A percentile compares a stretch with the other conserved stretches of the same genome.
Conservation (phyloP, 352 stramenopile genomes). For the Stephanocyclus meneghinianus region DNA sequence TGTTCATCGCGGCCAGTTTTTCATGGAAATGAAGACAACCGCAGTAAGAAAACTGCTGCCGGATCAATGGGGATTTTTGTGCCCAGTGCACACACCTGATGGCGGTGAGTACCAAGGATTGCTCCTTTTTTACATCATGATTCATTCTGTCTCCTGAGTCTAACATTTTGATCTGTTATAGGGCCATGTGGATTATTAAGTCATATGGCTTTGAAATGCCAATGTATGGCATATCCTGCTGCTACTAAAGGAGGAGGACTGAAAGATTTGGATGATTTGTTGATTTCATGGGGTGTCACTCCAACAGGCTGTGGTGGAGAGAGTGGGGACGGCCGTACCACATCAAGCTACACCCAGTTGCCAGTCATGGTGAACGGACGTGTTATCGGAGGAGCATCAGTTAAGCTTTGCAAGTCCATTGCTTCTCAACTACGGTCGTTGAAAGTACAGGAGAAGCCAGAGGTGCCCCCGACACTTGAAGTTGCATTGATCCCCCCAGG, state of each 20-base stretch:
- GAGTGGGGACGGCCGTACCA: slow-evolving; percentile 67
- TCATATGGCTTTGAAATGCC: slow-evolving; percentile 92
- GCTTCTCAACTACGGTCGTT: slow-evolving; percentile 72
- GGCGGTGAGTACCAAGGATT: slow-evolving; percentile 61
- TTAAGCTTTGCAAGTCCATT: slow-evolving; percentile 87
- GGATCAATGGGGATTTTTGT: slow-evolving; percentile 99
- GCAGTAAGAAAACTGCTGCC: slow-evolving; percentile 96
- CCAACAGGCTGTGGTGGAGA: slow-evolving; percentile 69
- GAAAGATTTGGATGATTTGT: slow-evolving; percentile 69
- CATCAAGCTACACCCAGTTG: slow-evolving; percentile 86
- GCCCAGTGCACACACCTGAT: slow-evolving; percentile 99
- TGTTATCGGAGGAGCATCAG: slow-evolving; percentile 89
- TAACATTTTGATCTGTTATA: not conserved
- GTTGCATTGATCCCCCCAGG: slow-evolving; percentile 79
- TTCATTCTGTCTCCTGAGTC: not conserved
- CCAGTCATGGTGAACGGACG: slow-evolving; percentile 96
- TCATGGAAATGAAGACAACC: slow-evolving; percentile 99
- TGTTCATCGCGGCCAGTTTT: slow-evolving; percentile 97
- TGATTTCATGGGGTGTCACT: slow-evolving; percentile 80
- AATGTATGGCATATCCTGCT: slow-evolving; percentile 64
- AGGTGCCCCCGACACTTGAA: slow-evolving; percentile 82
- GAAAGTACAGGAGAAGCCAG: slow-evolving; percentile 77
- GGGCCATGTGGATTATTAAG: slow-evolving; percentile 98
- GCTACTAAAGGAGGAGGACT: slow-evolving; percentile 31
- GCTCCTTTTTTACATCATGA: not conserved